Base-by-base conservation (phyloP, 164 flowering plant species). In the Santalum album region DNA sequence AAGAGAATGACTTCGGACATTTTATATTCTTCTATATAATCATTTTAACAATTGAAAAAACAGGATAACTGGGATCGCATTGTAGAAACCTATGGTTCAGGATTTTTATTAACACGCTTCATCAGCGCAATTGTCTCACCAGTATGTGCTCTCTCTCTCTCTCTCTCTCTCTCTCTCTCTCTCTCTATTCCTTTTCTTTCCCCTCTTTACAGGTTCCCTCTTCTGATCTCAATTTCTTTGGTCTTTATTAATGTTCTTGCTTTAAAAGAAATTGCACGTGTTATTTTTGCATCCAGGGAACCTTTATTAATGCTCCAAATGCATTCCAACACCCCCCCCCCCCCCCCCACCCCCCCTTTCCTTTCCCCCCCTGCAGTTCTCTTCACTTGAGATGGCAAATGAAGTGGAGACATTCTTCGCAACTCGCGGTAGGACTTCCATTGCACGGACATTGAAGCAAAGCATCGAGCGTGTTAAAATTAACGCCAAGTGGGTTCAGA, bases 401-500 rank as follows among this genome's bases (percentile, higher is more conserved):
- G 99, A 94, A 67, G 71, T 84, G 1, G 84, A 81, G 66, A 81
- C 80, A 58, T 94, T 82, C 72, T 94, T 94, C 29, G 69, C 75
- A 29, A 80, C 60, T 58, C 81, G 84, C 0, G 44, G 54, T 39
- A 73, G 66, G 65, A 80, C 95, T 25, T 57, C 78, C 14, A 79
- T 94, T 7, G 71, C 84, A 2, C 85, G 96, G 73, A 94, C 96
- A 22, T 63, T 94, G 81, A 94, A 78, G 82, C 99, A 94, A 72
- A 89, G 99, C 72, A 50, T 94, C 10, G 99, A 94, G 71, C 71
- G 78, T 36, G 80, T 90, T 25, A 73, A 77, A 49, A 85, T 94
- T 49, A 85, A 94, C 42, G 76, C 92, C 6, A 76, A 70, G 17
- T 94, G 97, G 95, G 84, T 83, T 36, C 64, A 78, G 50, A 79